These are phyloP conservation scores for Ascochyta fabae DNA, from an alignment of 2,329 filamentous ascomycete genomes.

Conservation along the genomic window DNA sequence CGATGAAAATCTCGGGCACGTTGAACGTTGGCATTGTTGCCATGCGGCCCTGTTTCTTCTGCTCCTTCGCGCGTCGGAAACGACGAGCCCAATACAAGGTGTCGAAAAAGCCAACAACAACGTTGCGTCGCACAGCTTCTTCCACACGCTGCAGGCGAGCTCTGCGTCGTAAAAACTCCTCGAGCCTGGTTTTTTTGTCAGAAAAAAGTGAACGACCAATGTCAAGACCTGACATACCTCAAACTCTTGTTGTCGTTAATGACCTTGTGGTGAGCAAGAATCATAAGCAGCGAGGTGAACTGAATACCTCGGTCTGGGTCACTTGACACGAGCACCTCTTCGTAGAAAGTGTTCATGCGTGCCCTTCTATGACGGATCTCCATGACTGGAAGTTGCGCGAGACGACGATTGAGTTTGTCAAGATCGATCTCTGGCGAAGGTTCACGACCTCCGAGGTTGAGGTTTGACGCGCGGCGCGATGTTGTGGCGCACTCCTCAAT, in stretches of 20 bases:
- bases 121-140: conserved; percentile 87
- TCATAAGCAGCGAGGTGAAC: conserved; percentile 92
- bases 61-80: conserved; percentile 78
- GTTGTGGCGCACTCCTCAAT: conserved; percentile 80
- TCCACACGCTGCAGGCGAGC: conserved; percentile 92
- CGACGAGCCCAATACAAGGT: conserved; percentile 86
- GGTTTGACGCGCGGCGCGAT: conserved; percentile 56
- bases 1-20: conserved; percentile 88
- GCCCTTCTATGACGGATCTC: conserved; percentile 77
- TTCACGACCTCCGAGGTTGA: conserved; percentile 53
- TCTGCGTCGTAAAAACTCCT: conserved; percentile 91
- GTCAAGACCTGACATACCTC: conserved; percentile 58
- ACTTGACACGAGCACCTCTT: conserved; percentile 92
- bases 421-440: conserved; percentile 67
- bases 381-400: conserved; percentile 74
- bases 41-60: conserved; percentile 75
- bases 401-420: conserved; percentile 73
- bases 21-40: conserved; percentile 77
- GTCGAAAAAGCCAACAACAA: conserved; percentile 94
- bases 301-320: conserved; percentile 89
- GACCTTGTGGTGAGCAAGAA: conserved; percentile 96
- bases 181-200: conserved; percentile 64
- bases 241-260: conserved; percentile 98
- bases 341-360: conserved; percentile 92
- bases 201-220: not conserved